Conservation (phyloP, 2,329 filamentous ascomycete genomes). For the Cadophora malorum region DNA sequence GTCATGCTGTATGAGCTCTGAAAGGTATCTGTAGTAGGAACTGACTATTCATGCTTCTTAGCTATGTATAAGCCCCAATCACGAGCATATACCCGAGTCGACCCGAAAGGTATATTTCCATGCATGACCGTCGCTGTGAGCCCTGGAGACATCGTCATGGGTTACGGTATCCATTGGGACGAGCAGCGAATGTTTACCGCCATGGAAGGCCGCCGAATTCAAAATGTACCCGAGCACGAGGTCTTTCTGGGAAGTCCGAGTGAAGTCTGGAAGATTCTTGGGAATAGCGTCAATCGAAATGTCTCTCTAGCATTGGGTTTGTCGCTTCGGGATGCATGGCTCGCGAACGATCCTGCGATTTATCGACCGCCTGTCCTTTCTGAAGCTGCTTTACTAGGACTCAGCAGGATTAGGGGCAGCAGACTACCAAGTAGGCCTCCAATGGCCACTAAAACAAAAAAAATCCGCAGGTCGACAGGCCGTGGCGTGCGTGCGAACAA, state of each 20-base stretch:
- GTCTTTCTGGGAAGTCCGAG: conserved; percentile 64
- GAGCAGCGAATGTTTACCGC: conserved; percentile 67
- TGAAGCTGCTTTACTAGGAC: not conserved
- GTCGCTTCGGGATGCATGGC: conserved; percentile 64
- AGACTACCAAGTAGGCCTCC: not conserved
- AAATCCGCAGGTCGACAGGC: not conserved
- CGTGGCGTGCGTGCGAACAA: not conserved
- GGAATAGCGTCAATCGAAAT: conserved; percentile 77
- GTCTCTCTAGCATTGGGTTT: conserved; percentile 72
- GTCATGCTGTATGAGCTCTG: not conserved
- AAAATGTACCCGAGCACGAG: conserved; percentile 74
- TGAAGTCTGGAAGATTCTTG: conserved; percentile 70
- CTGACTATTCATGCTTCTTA: not conserved
- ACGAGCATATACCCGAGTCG: conserved; percentile 57
- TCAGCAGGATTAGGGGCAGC: not conserved
- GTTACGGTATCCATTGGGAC: conserved; percentile 67
- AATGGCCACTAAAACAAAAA: not conserved
- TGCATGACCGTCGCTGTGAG: conserved; percentile 54
- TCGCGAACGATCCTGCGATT: conserved; percentile 31
- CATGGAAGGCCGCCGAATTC: conserved; percentile 71
- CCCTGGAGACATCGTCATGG: conserved; percentile 57
- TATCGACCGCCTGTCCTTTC: not conserved
- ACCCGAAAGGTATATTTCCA: conserved; percentile 59
- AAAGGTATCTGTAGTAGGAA: not conserved
- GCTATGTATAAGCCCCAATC: conserved; percentile 36